Percentiles rank a stretch among this genome's conserved stretches.
Evolutionary conservation across 164 flowering plant species (phyloP).

Genomic region (Vitis rotundifolia): DNA sequence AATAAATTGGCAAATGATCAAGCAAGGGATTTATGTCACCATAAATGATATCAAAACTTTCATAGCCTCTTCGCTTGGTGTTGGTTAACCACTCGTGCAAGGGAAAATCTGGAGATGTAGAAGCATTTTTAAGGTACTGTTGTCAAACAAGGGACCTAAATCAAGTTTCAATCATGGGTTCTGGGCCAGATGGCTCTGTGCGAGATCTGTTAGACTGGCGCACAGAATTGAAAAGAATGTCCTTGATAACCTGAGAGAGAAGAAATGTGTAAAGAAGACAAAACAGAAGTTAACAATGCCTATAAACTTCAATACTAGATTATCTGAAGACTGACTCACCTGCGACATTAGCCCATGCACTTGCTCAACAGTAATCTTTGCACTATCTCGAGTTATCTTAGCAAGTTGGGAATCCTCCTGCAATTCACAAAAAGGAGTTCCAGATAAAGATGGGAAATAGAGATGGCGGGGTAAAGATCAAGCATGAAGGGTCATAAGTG

Average conservation of each 20-base stretch:
- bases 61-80: no score
- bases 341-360: constrained; percentile 99
- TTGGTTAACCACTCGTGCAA: no score
- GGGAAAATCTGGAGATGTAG: no score
- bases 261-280: neutral
- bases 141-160: neutral
- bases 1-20: no score
- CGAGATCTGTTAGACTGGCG: constrained; percentile 46
- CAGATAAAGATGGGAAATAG: neutral
- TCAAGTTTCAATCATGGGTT: constrained; percentile 91
- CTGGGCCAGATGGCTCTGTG: constrained; percentile 59
- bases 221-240: constrained; percentile 91
- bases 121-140: no score
- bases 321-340: constrained; percentile 36
- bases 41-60: no score
- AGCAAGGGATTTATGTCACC: no score
- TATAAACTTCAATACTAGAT: neutral
- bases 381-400: constrained; percentile 95
- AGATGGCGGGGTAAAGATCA: neutral
- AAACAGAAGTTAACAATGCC: neutral
- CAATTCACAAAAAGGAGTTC: constrained; percentile 6
- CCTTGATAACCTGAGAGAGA: constrained; percentile 82
- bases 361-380: constrained; percentile 97
- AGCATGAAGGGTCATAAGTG: neutral
- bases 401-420: constrained; percentile 97